Evolutionary conservation across 2,329 filamentous ascomycete genomes (phyloP).

Genomic region (Pseudogymnoascus sp.): DNA sequence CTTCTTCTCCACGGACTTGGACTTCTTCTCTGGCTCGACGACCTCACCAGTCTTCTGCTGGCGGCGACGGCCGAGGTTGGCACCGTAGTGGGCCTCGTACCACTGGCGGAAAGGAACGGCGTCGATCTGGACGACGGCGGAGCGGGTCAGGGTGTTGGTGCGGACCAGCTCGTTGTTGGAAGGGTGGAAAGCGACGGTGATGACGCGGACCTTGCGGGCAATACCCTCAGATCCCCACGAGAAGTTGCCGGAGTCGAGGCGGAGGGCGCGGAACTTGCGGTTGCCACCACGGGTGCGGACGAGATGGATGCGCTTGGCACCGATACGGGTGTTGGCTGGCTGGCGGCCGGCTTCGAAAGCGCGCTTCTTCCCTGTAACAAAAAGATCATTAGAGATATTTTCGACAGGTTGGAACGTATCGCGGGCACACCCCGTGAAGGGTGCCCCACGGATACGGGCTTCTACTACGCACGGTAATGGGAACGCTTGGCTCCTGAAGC

Average conservation of each 20-base stretch:
- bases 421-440: neutral
- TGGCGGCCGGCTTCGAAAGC: conserved; percentile 99
- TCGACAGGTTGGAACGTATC: conserved; percentile 66
- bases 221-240: conserved; percentile 97
- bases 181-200: conserved; percentile 96
- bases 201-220: conserved; percentile 98
- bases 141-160: conserved; percentile 99
- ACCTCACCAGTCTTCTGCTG: conserved; percentile 60
- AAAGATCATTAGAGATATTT: conserved; percentile 36
- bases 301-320: conserved; percentile 90
- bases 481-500: conserved; percentile 97
- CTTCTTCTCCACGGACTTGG: conserved; percentile 93
- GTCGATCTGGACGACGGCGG: conserved; percentile 97
- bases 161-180: conserved; percentile 99
- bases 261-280: conserved; percentile 98
- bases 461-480: conserved; percentile 75
- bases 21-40: conserved; percentile 70
- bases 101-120: conserved; percentile 98
- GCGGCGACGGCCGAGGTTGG: conserved; percentile 79
- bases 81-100: conserved; percentile 99
- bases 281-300: conserved; percentile 97
- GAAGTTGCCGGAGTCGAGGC: conserved; percentile 98
- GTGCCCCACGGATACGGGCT: conserved; percentile 55
- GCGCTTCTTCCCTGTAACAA: conserved; percentile 72
- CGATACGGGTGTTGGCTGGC: conserved; percentile 99